These are phyloP conservation scores for Akanthomyces muscarius DNA, from an alignment of 2,329 filamentous ascomycete species.

Conservation along the genomic window DNA sequence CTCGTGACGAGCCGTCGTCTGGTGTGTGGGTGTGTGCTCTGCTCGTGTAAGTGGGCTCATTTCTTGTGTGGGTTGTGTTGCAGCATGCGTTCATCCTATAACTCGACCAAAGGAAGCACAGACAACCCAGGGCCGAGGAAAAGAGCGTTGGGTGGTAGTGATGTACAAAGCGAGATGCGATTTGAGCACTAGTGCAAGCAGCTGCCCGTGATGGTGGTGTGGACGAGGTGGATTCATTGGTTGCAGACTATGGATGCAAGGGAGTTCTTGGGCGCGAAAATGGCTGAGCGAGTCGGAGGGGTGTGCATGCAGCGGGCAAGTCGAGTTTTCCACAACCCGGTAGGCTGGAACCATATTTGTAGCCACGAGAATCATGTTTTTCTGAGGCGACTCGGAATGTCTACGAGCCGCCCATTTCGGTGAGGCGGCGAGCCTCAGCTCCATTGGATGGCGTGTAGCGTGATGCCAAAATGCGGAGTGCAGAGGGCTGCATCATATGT, in stretches of 20 bases:
- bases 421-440: neutral
- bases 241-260: constrained; percentile 3
- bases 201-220: constrained; percentile 4
- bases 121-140: too few relatives aligned
- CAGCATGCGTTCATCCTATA: too few relatives aligned
- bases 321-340: constrained; percentile 1
- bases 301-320: neutral
- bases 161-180: constrained; percentile 4
- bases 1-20: neutral
- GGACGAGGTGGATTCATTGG: constrained; percentile 10
- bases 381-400: neutral
- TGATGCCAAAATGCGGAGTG: constrained; percentile 2
- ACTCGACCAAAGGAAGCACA: too few relatives aligned
- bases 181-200: neutral
- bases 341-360: neutral
- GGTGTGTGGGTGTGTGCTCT: constrained; percentile 1
- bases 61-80: too few relatives aligned
- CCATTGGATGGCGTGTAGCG: neutral
- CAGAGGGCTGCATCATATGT: constrained; percentile 12
- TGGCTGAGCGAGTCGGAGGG: neutral
- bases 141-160: neutral
- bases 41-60: constrained; percentile 6
- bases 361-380: neutral
- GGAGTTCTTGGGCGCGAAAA: neutral
- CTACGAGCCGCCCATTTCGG: neutral